Evolutionary conservation across 2,329 filamentous ascomycete genomes (phyloP), one percentile per base, ranked within the genome.

Genomic region (Xylariaceae sp.): DNA sequence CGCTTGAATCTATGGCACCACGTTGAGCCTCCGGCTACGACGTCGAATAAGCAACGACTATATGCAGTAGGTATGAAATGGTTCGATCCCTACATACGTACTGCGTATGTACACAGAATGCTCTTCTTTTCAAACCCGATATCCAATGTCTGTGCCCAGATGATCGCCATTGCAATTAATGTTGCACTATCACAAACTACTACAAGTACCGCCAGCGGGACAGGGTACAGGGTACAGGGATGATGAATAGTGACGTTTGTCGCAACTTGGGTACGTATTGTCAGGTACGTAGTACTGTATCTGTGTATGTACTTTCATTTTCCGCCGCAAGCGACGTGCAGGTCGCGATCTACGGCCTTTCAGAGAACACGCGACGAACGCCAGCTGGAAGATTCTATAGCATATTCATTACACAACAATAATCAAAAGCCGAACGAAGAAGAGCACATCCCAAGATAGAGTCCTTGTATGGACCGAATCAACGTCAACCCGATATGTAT

Each of bases 111-210:
- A 42, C 43, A 41, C 46, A 43, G 41, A 20, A 14, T 42, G 9
- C 23, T 44, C 46, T 26, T 54, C 43, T 21, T 10, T 40, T 49
- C 40, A n/a, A 20, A 43, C 50, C 40, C n/a, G 48, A 52, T 51
- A 46, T 23, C 40, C 51, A 50, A 59, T 52, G 54, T 54, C 51
- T 43, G 43, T 44, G 49, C n/a, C 40, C 53, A 42, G 43, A 26
- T 14, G 57, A 58, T 62, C 54, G 52, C 56, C 57, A 45, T 48
- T 60, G 48, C 42, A 40, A 52, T 19, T n/a, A 48, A 43, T 41
- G 54, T 37, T 57, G 51, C 54, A 55, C 51, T 50, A 54, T 60
- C 58, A 57, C 57, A 57, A 56, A 55, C 54, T 48, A 46, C 54
- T 44, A 52, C 48, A 43, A 43, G 54, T 54, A n/a, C n/a, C n/a